Conservation (phyloP, 371 early-diverging fungal genomes). For the Catenaria anguillulae region DNA sequence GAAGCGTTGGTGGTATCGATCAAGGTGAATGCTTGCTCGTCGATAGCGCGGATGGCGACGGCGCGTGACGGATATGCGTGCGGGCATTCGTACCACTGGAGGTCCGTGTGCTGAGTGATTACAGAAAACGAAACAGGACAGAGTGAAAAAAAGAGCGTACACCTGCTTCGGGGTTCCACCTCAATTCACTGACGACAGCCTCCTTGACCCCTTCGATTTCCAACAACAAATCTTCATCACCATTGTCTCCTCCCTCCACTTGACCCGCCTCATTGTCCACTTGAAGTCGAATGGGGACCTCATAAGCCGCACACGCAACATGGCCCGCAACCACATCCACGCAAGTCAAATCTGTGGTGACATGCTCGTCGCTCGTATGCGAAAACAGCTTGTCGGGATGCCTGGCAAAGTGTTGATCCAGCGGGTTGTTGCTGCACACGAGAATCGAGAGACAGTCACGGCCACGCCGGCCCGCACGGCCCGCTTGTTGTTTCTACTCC, state of each 20-base stretch:
- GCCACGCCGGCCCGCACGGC: constrained; percentile 49
- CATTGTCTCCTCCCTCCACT: too few species aligned
- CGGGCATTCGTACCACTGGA: not conserved
- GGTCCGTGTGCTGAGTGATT: too few species aligned
- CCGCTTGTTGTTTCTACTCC: constrained; percentile 46
- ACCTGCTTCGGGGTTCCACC: not conserved
- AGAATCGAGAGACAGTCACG: constrained; percentile 41
- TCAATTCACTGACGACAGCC: not conserved
- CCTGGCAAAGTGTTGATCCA: constrained; percentile 17
- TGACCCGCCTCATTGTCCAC: too few species aligned
- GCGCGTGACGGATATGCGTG: constrained; percentile 13
- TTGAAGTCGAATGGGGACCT: constrained; percentile 12
- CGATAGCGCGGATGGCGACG: constrained; percentile 17
- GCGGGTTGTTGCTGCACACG: constrained; percentile 27
- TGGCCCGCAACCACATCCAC: constrained; percentile 11
- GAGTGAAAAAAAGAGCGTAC: too few species aligned
- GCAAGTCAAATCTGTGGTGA: constrained; percentile 7
- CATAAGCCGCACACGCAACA: constrained; percentile 27
- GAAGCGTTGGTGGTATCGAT: not conserved
- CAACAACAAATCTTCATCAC: not conserved
- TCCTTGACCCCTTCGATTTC: not conserved
- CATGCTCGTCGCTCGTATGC: not conserved
- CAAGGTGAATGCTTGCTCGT: constrained; percentile 13
- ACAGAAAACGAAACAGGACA: too few species aligned
- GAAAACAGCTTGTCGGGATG: constrained; percentile 10